Evolutionary conservation across 352 stramenopile genomes (phyloP).

Genomic region (Phytophthora aleatoria): DNA sequence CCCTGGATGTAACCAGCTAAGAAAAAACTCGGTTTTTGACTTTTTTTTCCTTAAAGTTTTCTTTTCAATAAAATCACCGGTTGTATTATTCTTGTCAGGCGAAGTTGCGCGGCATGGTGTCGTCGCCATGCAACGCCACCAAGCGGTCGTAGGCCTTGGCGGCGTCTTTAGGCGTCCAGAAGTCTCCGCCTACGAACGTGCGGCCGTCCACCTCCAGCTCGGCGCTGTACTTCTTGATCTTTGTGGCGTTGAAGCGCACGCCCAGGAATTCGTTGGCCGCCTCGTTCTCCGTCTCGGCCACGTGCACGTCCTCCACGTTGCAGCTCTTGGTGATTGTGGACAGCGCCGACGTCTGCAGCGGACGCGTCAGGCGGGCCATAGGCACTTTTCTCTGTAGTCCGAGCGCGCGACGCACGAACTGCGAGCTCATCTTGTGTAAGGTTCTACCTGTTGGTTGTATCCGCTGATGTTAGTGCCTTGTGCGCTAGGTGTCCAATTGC

Average conservation of each 20-base stretch:
- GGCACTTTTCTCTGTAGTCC: not conserved
- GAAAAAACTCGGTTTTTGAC: not conserved
- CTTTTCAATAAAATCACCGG: too few species aligned
- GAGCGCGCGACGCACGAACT: conserved; percentile 5
- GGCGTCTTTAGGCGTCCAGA: conserved; percentile 72
- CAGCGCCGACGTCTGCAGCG: conserved; percentile 20
- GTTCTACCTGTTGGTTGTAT: too few species aligned
- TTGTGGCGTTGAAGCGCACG: conserved; percentile 61
- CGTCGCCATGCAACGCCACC: conserved; percentile 66
- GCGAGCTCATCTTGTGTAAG: conserved; percentile 9
- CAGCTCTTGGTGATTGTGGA: conserved; percentile 24
- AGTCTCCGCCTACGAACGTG: conserved; percentile 66
- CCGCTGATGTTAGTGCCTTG: not conserved
- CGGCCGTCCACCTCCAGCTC: conserved; percentile 62
- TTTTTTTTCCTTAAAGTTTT: not conserved
- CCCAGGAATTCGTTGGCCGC: conserved; percentile 66
- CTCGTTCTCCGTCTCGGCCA: conserved; percentile 45
- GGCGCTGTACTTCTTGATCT: conserved; percentile 78
- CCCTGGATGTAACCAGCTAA: conserved; percentile 36
- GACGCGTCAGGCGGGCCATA: not conserved
- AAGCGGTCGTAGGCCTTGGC: conserved; percentile 75
- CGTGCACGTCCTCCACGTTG: conserved; percentile 38
- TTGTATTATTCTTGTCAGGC: not conserved
- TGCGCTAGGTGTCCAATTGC: not conserved
- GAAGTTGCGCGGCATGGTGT: conserved; percentile 69